Evolutionary conservation across 352 stramenopile genomes (phyloP).

Genomic region (Phytopythium oedochilum): DNA sequence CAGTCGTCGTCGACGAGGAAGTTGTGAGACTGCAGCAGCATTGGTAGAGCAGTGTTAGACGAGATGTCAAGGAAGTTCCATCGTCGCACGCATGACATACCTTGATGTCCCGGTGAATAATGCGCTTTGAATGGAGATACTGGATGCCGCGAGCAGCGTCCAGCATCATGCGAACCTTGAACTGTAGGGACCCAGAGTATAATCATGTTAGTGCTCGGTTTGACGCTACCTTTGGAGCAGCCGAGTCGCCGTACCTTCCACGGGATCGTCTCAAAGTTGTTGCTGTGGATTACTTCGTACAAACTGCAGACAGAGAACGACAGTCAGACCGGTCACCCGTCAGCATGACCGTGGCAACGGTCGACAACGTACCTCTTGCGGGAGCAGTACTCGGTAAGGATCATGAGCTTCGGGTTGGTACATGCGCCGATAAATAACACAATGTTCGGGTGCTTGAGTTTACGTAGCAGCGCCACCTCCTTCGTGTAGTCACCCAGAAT

Average conservation of each 20-base stretch:
- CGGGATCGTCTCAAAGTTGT: slow-evolving; percentile 86
- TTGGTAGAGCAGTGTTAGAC: too few species aligned
- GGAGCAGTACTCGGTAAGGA: slow-evolving; percentile 88
- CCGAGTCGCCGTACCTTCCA: slow-evolving; percentile 78
- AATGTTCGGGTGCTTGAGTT: slow-evolving; percentile 89
- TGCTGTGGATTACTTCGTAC: slow-evolving; percentile 87
- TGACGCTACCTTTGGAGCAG: too few species aligned
- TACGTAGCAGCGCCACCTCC: slow-evolving; percentile 82
- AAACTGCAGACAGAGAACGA: slow-evolving; percentile 35
- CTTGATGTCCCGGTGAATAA: slow-evolving; percentile 90
- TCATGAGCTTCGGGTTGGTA: slow-evolving; percentile 87
- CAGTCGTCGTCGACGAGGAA: slow-evolving; percentile 88
- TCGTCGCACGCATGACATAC: slow-evolving; percentile 14
- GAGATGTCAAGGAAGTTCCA: background rate
- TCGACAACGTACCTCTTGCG: slow-evolving; percentile 61
- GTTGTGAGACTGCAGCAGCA: slow-evolving; percentile 76
- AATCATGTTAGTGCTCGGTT: background rate
- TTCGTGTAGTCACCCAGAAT: slow-evolving; percentile 82
- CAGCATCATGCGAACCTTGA: slow-evolving; percentile 89
- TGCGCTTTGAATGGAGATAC: slow-evolving; percentile 83
- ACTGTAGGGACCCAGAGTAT: slow-evolving; percentile 33
- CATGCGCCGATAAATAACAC: slow-evolving; percentile 89
- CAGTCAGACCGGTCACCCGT: background rate
- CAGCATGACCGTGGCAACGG: background rate
- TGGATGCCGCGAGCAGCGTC: slow-evolving; percentile 85